phyloP scores from a whole-genome alignment of 1,284 basidiomycete species.

The Melampsora medusae region DNA sequence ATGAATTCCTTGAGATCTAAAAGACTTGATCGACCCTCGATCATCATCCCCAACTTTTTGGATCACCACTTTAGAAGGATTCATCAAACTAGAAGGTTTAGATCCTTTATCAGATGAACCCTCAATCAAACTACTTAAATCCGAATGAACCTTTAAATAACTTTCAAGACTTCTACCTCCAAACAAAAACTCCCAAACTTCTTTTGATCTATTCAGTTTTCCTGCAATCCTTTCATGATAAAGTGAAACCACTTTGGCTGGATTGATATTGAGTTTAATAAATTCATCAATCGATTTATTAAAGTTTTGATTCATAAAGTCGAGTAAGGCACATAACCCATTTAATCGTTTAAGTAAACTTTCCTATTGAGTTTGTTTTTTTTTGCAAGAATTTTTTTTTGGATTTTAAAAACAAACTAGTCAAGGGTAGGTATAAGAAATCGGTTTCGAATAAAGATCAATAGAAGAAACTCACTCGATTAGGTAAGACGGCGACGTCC shows the following conservation, averaged over 20 bases:
- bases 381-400: not conserved
- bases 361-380: slow-evolving; percentile 46
- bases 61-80: not conserved
- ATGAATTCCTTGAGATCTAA: not conserved
- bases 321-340: slow-evolving; percentile 68
- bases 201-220: slow-evolving; percentile 66
- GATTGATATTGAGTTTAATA: slow-evolving; percentile 82
- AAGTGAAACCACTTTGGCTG: slow-evolving; percentile 85
- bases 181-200: slow-evolving; percentile 78
- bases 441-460: slow-evolving; percentile 12
- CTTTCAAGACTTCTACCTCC: slow-evolving; percentile 62
- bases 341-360: slow-evolving; percentile 49
- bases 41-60: not conserved
- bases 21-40: slow-evolving; percentile 13
- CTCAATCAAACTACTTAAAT: slow-evolving; percentile 47
- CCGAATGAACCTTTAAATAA: slow-evolving; percentile 12
- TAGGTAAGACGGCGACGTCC: slow-evolving; percentile 64
- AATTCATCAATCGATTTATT: slow-evolving; percentile 81
- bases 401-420: slow-evolving; percentile 5
- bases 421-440: slow-evolving; percentile 18
- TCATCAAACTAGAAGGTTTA: slow-evolving; percentile 6
- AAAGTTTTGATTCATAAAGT: slow-evolving; percentile 69
- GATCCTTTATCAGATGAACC: slow-evolving; percentile 45
- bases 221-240: slow-evolving; percentile 81
- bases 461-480: slow-evolving; percentile 62